Percentiles rank a stretch among this genome's conserved stretches.
Conservation (phyloP, 1,284 basidiomycete genomes). For the Boletus semigastroideus region DNA sequence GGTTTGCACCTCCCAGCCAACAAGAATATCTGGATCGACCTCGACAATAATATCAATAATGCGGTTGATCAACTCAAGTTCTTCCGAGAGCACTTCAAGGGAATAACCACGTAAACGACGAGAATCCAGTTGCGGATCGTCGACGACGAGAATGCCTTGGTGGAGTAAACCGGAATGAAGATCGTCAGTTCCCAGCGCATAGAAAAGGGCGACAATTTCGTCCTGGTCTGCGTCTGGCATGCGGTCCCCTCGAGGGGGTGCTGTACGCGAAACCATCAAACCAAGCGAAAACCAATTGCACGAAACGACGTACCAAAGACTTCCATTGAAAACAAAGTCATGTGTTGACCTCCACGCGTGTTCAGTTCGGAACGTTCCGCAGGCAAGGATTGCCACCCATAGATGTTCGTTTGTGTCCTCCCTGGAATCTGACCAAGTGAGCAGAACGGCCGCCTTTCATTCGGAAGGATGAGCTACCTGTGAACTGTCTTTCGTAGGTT, state of each 20-base stretch:
- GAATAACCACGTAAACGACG: constrained; percentile 44
- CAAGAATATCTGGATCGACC: constrained; percentile 89
- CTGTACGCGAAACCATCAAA: constrained; percentile 36
- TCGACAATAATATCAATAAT: constrained; percentile 76
- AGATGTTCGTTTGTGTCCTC: constrained; percentile 72
- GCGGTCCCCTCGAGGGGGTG: constrained; percentile 59
- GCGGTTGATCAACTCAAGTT: constrained; percentile 83
- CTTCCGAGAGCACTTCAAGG: constrained; percentile 62
- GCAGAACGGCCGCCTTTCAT: neutral
- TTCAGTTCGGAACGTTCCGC: too few species aligned
- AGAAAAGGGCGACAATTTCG: constrained; percentile 71
- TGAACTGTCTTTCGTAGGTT: constrained; percentile 38
- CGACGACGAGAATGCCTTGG: constrained; percentile 66
- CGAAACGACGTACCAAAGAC: constrained; percentile 63
- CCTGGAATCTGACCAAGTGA: constrained; percentile 61
- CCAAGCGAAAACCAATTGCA: neutral
- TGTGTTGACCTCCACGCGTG: constrained; percentile 65
- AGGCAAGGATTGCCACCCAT: constrained; percentile 54
- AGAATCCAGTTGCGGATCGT: constrained; percentile 38
- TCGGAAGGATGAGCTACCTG: constrained; percentile 43
- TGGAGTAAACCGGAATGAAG: constrained; percentile 39
- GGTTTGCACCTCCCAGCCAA: constrained; percentile 90
- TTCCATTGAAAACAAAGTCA: constrained; percentile 84
- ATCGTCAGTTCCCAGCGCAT: constrained; percentile 52
- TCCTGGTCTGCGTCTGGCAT: constrained; percentile 76